Evolutionary conservation across 192 early-diverging fungal genomes (phyloP).

Genomic region (Mortierella alpina): DNA sequence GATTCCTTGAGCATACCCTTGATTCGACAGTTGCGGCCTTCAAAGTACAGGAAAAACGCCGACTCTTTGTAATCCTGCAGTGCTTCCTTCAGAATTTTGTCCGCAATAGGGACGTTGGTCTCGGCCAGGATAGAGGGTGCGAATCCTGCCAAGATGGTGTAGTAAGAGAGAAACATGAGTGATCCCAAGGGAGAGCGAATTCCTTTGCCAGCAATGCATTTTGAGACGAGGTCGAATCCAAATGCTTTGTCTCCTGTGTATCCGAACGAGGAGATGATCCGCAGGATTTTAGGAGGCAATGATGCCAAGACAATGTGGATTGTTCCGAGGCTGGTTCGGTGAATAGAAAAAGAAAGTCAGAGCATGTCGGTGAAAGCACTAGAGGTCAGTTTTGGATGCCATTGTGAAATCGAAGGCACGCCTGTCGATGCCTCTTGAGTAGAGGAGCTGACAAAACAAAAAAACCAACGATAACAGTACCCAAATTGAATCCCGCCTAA

Average conservation of each 20-base stretch:
- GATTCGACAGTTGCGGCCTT: constrained; percentile 58
- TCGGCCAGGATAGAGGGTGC: constrained; percentile 58
- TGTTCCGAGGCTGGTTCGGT: constrained; percentile 37
- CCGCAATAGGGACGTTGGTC: constrained; percentile 55
- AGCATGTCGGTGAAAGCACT: background rate
- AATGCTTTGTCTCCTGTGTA: constrained; percentile 66
- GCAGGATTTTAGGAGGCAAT: constrained; percentile 60
- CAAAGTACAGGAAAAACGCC: constrained; percentile 62
- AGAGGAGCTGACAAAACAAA: background rate
- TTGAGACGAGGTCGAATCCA: constrained; percentile 62
- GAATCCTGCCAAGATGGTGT: constrained; percentile 61
- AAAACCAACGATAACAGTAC: constrained; percentile 33
- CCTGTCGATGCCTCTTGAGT: background rate
- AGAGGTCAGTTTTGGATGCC: no score
- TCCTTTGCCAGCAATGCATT: constrained; percentile 57
- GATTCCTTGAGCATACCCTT: constrained; percentile 60
- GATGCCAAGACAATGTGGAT: constrained; percentile 59
- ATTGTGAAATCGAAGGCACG: background rate
- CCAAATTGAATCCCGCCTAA: constrained; percentile 66
- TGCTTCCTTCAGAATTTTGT: constrained; percentile 58
- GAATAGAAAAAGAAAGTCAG: background rate
- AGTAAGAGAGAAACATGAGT: constrained; percentile 63
- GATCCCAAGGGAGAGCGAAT: constrained; percentile 65
- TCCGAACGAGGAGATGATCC: constrained; percentile 62
- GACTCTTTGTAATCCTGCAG: constrained; percentile 59